phyloP scores from a whole-genome alignment of 1,284 basidiomycete species.

The Takashimella koratensis region DNA sequence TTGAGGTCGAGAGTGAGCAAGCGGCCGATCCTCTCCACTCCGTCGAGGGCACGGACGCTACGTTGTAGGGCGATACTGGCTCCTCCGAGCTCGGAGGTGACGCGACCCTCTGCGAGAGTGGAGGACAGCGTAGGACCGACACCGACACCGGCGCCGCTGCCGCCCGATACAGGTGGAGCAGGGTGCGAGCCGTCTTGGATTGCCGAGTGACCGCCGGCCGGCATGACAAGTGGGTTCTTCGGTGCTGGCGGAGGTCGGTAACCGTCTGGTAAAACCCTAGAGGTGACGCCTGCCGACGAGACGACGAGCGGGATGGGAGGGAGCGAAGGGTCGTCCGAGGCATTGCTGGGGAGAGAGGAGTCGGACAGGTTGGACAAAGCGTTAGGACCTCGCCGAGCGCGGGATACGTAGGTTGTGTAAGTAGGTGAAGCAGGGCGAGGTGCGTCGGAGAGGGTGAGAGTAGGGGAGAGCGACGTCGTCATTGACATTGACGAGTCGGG shows the following conservation, averaged over 20 bases:
- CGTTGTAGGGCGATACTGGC: constrained; percentile 51
- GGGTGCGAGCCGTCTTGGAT: constrained; percentile 22
- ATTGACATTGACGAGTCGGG: constrained; percentile 59
- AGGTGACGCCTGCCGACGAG: constrained; percentile 69
- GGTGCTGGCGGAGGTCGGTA: constrained; percentile 37
- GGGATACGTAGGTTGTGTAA: constrained; percentile 74
- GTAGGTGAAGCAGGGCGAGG: constrained; percentile 53
- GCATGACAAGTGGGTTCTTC: constrained; percentile 36
- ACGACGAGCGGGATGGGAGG: constrained; percentile 58
- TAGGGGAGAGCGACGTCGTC: constrained; percentile 41
- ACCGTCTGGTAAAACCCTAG: constrained; percentile 55
- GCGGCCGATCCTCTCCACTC: constrained; percentile 75
- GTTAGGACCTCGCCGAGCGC: constrained; percentile 32
- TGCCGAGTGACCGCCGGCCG: constrained; percentile 27
- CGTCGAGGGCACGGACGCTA: constrained; percentile 76
- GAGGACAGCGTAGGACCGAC: constrained; percentile 6
- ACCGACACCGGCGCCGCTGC: constrained; percentile 5
- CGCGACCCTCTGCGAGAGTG: constrained; percentile 28
- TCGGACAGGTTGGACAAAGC: constrained; percentile 3
- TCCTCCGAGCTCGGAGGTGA: constrained; percentile 28
- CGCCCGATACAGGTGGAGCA: not conserved
- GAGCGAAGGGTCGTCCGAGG: constrained; percentile 23
- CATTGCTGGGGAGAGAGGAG: not conserved
- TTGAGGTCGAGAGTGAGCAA: constrained; percentile 85
- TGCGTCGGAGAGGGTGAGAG: constrained; percentile 53